Conservation (phyloP, 257 asterid species). For the Cordia subcordata region DNA sequence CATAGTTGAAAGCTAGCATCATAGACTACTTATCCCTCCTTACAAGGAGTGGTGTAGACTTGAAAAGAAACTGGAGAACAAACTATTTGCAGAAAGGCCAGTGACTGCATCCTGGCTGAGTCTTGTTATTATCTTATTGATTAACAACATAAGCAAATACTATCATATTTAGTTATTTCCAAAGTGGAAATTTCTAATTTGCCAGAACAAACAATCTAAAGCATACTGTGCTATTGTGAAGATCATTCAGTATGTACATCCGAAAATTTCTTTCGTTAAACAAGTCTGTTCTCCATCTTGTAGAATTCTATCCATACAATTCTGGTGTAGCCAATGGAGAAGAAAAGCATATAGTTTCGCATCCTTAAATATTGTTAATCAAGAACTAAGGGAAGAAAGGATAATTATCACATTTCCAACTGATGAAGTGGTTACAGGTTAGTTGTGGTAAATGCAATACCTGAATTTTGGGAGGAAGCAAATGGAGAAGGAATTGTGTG, state of each 20-base stretch:
- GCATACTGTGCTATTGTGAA: neutral
- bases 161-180: neutral
- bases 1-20: no score
- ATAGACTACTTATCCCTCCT: no score
- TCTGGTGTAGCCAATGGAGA: no score
- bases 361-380: neutral
- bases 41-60: no score
- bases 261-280: neutral
- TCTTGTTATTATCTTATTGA: neutral
- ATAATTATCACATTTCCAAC: neutral
- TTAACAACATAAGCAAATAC: neutral
- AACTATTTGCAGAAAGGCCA: neutral
- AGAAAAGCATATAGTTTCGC: no score
- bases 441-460: constrained; percentile 24
- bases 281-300: neutral
- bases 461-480: constrained; percentile 84
- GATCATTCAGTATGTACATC: neutral
- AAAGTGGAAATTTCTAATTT: neutral
- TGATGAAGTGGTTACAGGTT: neutral
- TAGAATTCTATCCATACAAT: neutral
- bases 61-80: neutral
- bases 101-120: no score
- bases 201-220: neutral
- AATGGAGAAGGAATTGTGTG: constrained; percentile 60
- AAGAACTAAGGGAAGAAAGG: neutral